Evolutionary conservation across 164 flowering plant species (phyloP).

Genomic region (Tinospora cordifolia): DNA sequence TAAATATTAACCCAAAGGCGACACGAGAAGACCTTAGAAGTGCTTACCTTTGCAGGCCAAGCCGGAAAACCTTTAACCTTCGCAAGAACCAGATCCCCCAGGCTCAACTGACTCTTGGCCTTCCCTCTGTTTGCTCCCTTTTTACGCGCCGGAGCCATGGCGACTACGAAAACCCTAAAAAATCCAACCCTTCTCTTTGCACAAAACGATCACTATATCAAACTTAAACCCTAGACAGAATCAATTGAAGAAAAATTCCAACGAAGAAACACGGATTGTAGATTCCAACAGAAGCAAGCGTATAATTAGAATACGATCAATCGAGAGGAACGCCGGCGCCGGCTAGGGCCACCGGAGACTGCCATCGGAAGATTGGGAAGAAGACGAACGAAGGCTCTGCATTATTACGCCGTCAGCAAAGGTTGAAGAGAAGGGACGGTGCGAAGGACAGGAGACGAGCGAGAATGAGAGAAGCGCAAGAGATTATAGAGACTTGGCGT

Average conservation of each 20-base stretch:
- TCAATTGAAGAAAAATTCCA: neutral
- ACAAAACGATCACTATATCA: neutral
- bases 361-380: too few species aligned
- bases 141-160: slow-evolving; percentile 82
- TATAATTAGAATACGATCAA: neutral
- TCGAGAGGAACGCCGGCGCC: too few species aligned
- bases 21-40: neutral
- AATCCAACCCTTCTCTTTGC: neutral
- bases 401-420: neutral
- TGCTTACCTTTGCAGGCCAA: slow-evolving; percentile 93
- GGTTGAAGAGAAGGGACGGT: neutral
- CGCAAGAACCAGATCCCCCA: slow-evolving; percentile 99
- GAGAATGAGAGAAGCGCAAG: neutral
- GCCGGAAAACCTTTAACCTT: slow-evolving; percentile 92
- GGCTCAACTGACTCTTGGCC: slow-evolving; percentile 40
- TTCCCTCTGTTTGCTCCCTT: slow-evolving; percentile 53
- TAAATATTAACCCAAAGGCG: neutral
- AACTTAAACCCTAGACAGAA: neutral
- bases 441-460: slow-evolving; percentile 3
- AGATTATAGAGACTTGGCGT: slow-evolving; percentile 13
- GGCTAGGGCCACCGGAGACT: neutral
- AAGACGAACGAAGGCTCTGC: neutral
- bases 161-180: slow-evolving; percentile 6
- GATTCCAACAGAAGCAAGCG: neutral
- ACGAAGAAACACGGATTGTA: neutral